phyloP scores from a whole-genome alignment of 192 early-diverging fungal species.

The Entomortierella parvispora region DNA sequence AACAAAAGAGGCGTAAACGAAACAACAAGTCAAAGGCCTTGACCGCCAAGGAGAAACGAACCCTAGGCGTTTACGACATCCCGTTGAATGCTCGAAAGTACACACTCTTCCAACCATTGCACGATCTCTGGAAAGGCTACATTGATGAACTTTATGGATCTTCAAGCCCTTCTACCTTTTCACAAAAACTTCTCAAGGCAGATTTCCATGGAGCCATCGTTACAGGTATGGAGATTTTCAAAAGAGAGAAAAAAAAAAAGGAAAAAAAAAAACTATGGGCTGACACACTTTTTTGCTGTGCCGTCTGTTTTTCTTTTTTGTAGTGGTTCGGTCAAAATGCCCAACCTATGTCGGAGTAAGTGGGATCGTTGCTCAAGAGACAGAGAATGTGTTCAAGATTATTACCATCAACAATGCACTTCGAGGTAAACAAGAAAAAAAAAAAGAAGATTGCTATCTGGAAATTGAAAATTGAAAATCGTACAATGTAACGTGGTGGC shows the following conservation, averaged over 20 bases:
- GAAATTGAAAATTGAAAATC: no score
- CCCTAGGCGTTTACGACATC: conserved; percentile 70
- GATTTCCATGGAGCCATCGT: conserved; percentile 89
- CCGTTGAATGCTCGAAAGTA: conserved; percentile 64
- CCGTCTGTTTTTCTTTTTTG: not conserved
- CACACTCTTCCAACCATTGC: conserved; percentile 71
- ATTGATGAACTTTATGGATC: conserved; percentile 70
- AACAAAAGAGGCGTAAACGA: conserved; percentile 33
- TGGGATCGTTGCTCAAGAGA: conserved; percentile 91
- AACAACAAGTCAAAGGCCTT: conserved; percentile 63
- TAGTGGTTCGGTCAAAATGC: conserved; percentile 79
- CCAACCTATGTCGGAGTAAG: conserved; percentile 79
- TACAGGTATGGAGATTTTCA: conserved; percentile 67
- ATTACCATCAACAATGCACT: conserved; percentile 74
- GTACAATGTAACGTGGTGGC: no score
- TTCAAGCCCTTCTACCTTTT: conserved; percentile 18
- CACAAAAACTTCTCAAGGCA: conserved; percentile 75
- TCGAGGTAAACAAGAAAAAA: conserved; percentile 48
- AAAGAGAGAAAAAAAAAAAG: no score
- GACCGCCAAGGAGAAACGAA: conserved; percentile 71
- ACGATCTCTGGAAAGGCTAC: conserved; percentile 82
- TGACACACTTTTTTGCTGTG: not conserved
- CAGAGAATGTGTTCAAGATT: conserved; percentile 86
- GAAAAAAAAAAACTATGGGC: not conserved
- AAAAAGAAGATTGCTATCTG: no score